These are phyloP conservation scores for Phaffomyces opuntiae DNA, from an alignment of 805 yeast genomes.

Conservation along the genomic window DNA sequence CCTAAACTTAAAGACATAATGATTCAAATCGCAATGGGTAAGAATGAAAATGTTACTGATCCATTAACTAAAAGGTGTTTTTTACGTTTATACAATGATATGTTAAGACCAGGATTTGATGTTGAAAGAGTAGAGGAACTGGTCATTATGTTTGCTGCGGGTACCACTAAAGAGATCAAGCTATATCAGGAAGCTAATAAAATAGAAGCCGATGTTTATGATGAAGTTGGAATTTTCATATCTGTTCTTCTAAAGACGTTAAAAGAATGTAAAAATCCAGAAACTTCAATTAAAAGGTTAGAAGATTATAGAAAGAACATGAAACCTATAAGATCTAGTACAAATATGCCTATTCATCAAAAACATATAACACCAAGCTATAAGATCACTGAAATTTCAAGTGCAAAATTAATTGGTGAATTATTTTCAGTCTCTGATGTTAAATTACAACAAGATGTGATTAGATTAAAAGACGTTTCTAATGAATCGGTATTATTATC, in stretches of 20 bases:
- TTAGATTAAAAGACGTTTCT: constrained; percentile 32
- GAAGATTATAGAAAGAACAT: constrained; percentile 32
- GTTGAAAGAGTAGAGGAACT: constrained; percentile 35
- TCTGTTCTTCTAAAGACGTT: constrained; percentile 11
- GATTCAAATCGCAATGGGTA: constrained; percentile 40
- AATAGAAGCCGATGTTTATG: constrained; percentile 12
- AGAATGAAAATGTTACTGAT: constrained; percentile 29
- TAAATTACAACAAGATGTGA: constrained; percentile 49
- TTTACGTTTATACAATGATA: constrained; percentile 55
- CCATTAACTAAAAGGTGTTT: constrained; percentile 50
- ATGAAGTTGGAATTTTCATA: constrained; percentile 16
- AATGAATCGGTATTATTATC: constrained; percentile 27
- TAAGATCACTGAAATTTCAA: constrained; percentile 47
- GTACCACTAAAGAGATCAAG: constrained; percentile 47
- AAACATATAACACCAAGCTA: constrained; percentile 37
- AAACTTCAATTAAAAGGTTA: constrained; percentile 35
- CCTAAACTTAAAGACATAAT: constrained; percentile 34
- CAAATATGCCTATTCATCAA: background rate
- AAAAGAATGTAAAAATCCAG: constrained; percentile 22
- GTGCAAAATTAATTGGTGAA: constrained; percentile 38
- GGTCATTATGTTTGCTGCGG: constrained; percentile 44
- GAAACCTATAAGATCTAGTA: constrained; percentile 7
- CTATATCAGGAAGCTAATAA: constrained; percentile 17
- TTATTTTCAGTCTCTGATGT: constrained; percentile 44
- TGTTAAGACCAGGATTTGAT: constrained; percentile 31